These are phyloP conservation scores for Atkinsonella texensis DNA, from an alignment of 2,329 filamentous ascomycete genomes.

Conservation along the genomic window DNA sequence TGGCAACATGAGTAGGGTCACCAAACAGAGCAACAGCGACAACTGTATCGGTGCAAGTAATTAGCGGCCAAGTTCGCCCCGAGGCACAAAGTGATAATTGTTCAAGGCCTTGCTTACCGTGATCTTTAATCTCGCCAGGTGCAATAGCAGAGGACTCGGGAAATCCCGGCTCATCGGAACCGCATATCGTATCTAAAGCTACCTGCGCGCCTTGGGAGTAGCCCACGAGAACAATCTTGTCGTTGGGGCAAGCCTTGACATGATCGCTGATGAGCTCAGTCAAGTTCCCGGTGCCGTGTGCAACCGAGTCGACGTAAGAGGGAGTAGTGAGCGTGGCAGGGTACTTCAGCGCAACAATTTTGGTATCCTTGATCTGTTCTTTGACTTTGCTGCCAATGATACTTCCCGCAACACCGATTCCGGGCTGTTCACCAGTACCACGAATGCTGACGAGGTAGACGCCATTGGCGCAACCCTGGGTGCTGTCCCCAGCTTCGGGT, in stretches of 20 bases:
- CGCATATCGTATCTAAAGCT: constrained; percentile 25
- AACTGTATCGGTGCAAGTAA: constrained; percentile 15
- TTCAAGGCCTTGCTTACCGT: constrained; percentile 13
- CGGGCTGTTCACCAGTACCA: constrained; percentile 23
- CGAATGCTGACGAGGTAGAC: constrained; percentile 29
- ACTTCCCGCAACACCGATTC: constrained; percentile 21
- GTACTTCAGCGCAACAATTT: constrained; percentile 24
- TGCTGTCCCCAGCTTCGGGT: constrained; percentile 13
- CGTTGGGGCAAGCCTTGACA: constrained; percentile 22
- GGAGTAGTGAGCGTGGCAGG: constrained; percentile 23
- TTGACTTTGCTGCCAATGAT: constrained; percentile 21
- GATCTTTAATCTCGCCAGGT: constrained; percentile 18
- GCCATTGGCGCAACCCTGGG: constrained; percentile 21
- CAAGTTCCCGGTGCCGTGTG: constrained; percentile 20
- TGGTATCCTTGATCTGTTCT: constrained; percentile 20
- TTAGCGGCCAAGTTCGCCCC: background rate
- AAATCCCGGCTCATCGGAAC: constrained; percentile 18
- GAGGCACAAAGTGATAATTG: constrained; percentile 6
- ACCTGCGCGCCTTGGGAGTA: constrained; percentile 33
- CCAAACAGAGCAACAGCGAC: constrained; percentile 29
- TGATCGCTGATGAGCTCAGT: constrained; percentile 20
- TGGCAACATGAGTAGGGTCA: constrained; percentile 27
- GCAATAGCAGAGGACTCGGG: constrained; percentile 15
- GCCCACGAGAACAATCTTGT: constrained; percentile 28
- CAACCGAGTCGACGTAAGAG: constrained; percentile 23